A percentile compares a stretch with the other conserved stretches of the same genome.
Evolutionary conservation across 192 early-diverging fungal genomes (phyloP).

Genomic region (Piromyces sp.): DNA sequence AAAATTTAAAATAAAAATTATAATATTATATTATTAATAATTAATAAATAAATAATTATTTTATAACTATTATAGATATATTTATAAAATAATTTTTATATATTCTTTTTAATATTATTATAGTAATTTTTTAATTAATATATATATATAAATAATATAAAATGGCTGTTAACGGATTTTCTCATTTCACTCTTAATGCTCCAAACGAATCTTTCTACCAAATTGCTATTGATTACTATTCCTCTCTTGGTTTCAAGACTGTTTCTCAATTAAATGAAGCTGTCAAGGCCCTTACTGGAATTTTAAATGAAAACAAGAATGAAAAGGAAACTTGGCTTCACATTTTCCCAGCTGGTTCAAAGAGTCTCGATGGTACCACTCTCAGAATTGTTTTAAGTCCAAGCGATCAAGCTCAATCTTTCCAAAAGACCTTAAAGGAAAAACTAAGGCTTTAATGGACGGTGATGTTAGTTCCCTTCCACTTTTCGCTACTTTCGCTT

Average conservation of each 20-base stretch:
- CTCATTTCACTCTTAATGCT: conserved; percentile 16
- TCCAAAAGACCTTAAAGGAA: conserved; percentile 12
- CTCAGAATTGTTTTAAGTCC: neutral
- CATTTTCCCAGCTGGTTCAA: conserved; percentile 21
- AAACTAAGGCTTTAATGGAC: conserved; percentile 9
- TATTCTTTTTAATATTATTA: neutral
- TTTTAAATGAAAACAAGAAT: conserved; percentile 11
- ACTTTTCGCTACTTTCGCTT: neutral
- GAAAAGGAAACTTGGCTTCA: conserved; percentile 29
- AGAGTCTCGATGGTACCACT: conserved; percentile 6
- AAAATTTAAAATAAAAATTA: neutral
- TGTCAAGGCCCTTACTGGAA: neutral
- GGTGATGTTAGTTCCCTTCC: conserved; percentile 3
- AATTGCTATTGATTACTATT: conserved; percentile 30
- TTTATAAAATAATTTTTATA: neutral
- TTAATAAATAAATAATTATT: neutral
- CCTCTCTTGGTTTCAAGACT: conserved; percentile 29
- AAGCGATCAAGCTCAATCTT: neutral
- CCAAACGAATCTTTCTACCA: conserved; percentile 1
- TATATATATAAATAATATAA: neutral
- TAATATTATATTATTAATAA: neutral
- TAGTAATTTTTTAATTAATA: neutral
- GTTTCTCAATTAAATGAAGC: conserved; percentile 14
- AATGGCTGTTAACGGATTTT: conserved; percentile 8
- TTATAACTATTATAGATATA: neutral